A percentile compares a stretch with the other conserved stretches of the same genome.
Conservation (phyloP, 371 early-diverging fungal genomes). For the Mortierella sp. region DNA sequence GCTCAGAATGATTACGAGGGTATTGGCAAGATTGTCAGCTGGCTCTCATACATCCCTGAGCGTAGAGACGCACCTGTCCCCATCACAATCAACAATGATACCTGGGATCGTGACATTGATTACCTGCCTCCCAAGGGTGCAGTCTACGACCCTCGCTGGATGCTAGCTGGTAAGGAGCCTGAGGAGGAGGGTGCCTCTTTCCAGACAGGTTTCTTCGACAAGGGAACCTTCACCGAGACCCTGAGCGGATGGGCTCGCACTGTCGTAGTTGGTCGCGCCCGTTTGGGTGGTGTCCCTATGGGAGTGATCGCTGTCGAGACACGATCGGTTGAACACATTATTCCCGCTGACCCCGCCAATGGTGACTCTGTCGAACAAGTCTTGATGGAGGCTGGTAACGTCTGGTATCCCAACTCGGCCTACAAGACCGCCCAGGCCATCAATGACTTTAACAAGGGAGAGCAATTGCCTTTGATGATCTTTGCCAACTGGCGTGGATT, state of each 20-base stretch:
- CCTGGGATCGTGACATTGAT: constrained; percentile 80
- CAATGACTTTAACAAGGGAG: constrained; percentile 98
- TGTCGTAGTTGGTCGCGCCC: constrained; percentile 94
- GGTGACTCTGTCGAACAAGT: constrained; percentile 90
- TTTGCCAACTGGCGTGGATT: constrained; percentile 99
- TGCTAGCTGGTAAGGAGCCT: constrained; percentile 87
- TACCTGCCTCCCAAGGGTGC: constrained; percentile 86
- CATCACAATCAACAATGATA: constrained; percentile 69
- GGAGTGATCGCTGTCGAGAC: constrained; percentile 98
- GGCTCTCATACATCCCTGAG: constrained; percentile 94
- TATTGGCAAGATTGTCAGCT: constrained; percentile 92
- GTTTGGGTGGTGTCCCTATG: constrained; percentile 96
- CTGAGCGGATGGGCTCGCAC: constrained; percentile 79
- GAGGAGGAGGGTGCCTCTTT: constrained; percentile 73
- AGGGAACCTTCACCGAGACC: constrained; percentile 89
- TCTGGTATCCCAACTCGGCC: constrained; percentile 99
- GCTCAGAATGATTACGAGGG: constrained; percentile 96
- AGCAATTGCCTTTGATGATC: constrained; percentile 97
- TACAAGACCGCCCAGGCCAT: constrained; percentile 99
- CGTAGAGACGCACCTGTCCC: constrained; percentile 73
- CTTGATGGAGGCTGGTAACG: constrained; percentile 95
- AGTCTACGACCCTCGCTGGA: constrained; percentile 89
- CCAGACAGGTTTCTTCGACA: constrained; percentile 94
- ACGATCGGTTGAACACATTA: constrained; percentile 89
- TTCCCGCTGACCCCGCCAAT: constrained; percentile 96